Evolutionary conservation across 139 green algal species (phyloP), one percentile per base, ranked within the genome.

Genomic region (Haematococcus sp.): DNA sequence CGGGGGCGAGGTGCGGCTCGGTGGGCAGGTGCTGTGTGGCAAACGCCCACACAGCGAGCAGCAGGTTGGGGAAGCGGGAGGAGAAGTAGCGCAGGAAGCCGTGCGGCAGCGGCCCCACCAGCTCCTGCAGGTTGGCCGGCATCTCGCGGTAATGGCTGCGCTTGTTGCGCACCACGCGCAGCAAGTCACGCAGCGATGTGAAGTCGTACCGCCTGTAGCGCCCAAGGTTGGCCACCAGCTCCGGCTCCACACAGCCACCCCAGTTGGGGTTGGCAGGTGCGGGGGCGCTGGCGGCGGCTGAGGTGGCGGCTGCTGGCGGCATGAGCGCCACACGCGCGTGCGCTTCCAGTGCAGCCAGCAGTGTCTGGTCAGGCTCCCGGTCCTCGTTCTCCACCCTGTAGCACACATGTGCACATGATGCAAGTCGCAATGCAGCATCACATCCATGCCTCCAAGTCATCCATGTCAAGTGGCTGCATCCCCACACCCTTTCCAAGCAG

Each of bases 131-230:
- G 9, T 77, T 72, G 4, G 56, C 34, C 20, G 96, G 93, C 73
- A 98, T 91, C 72, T 99, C 96, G 46, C 92, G 77, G 81, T 93
- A 98, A 82, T 99, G 96, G 74, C 91, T 95, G 79, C 88, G 83
- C 88, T 99, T 99, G 91, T 99, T 99, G 79, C 96, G 87, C 63
- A 99, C 88, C 28, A 99, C 92, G n/a, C 96, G 83, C 78, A 99
- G 88, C 80, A 99, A 82, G 81, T 99, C 96, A 7, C 96, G 83
- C 78, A 98, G 75, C 55, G 73, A 87, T 35, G 61, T 74, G 77
- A 80, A 91, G 73, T 89, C 89, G 84, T 95, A 96, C 20, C 79
- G 85, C 67, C 84, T 63, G 74, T 86, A 87, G 49, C 81, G 81
- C 7, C 92, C 92, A 61, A 98, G 81, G 68, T 99, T 97, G 64